These are phyloP conservation scores for Lepiota venenata DNA, from an alignment of 768 basidiomycete species.

Conservation along the genomic window DNA sequence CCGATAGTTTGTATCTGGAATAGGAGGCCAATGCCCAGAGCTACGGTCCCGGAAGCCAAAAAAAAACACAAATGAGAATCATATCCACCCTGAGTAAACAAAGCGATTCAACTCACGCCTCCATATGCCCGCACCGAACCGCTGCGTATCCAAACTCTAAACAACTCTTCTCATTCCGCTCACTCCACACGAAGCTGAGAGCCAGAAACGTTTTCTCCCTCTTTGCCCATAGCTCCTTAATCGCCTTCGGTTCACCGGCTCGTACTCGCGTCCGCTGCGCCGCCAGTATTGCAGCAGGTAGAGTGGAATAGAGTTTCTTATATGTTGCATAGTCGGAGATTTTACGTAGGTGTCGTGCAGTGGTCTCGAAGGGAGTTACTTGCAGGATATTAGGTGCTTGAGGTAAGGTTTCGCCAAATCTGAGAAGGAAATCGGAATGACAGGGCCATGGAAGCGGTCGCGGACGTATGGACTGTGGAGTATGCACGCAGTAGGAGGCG, in stretches of 20 bases:
- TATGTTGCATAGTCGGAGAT: conserved; percentile 66
- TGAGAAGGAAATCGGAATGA: conserved; percentile 20
- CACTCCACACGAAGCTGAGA: conserved; percentile 73
- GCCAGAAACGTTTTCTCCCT: conserved; percentile 74
- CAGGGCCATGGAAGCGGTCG: conserved; percentile 1
- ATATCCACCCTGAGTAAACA: conserved; percentile 5
- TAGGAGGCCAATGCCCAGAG: conserved; percentile 71
- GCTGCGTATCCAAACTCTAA: conserved; percentile 85
- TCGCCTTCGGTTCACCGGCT: conserved; percentile 60
- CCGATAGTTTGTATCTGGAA: conserved; percentile 77
- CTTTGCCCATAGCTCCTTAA: conserved; percentile 64
- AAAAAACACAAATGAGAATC: conserved; percentile 1
- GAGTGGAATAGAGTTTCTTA: conserved; percentile 64
- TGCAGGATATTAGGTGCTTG: conserved; percentile 69
- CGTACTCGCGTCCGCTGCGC: conserved; percentile 65
- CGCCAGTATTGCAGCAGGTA: conserved; percentile 65
- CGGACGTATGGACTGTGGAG: not conserved
- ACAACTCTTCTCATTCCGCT: conserved; percentile 63
- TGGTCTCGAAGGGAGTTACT: conserved; percentile 65
- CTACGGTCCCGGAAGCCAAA: conserved; percentile 29
- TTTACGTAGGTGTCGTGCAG: conserved; percentile 65
- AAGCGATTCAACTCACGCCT: conserved; percentile 46
- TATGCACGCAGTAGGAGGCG: not conserved
- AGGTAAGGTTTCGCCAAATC: conserved; percentile 76
- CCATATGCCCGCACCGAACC: conserved; percentile 67